Conservation (phyloP, 345 rosid species). For the Lumnitzera racemosa region DNA sequence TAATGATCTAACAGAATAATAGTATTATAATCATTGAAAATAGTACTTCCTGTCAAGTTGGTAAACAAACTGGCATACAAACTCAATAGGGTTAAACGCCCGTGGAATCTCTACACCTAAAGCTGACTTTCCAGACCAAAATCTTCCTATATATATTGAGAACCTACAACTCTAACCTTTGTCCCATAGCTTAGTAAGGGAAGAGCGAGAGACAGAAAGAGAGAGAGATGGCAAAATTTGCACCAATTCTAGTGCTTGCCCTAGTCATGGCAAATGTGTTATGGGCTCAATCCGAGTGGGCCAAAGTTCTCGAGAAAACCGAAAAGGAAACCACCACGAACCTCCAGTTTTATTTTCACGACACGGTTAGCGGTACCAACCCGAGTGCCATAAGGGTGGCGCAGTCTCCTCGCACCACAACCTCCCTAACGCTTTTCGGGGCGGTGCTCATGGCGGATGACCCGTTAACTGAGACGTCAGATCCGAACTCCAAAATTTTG, state of each 20-base stretch:
- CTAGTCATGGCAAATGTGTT: conserved; percentile 11
- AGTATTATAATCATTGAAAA: too few relatives aligned
- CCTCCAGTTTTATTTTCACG: conserved; percentile 72
- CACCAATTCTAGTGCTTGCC: conserved; percentile 9
- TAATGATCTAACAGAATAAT: too few relatives aligned
- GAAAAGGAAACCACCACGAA: conserved; percentile 27
- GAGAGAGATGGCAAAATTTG: conserved; percentile 16
- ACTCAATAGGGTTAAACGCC: too few relatives aligned
- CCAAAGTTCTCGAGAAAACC: too few relatives aligned
- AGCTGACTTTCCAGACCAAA: too few relatives aligned
- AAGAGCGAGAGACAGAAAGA: too few relatives aligned
- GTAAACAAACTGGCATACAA: too few relatives aligned
- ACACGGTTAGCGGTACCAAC: conserved; percentile 43
- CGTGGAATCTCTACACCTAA: too few relatives aligned
- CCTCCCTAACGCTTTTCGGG: conserved; percentile 47
- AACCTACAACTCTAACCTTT: too few relatives aligned
- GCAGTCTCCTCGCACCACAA: conserved; percentile 21
- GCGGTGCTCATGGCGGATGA: conserved; percentile 43
- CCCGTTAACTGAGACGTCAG: conserved; percentile 43
- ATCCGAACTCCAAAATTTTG: conserved; percentile 46
- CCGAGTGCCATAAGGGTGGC: conserved; percentile 50
- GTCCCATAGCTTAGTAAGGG: too few relatives aligned
- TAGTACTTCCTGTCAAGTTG: too few relatives aligned
- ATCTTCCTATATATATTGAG: too few relatives aligned
- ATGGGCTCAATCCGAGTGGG: conserved; percentile 13